Evolutionary conservation across 2,329 filamentous ascomycete species (phyloP), one percentile per base, ranked within the genome.

Genomic region (Neofusicoccum laricinum): DNA sequence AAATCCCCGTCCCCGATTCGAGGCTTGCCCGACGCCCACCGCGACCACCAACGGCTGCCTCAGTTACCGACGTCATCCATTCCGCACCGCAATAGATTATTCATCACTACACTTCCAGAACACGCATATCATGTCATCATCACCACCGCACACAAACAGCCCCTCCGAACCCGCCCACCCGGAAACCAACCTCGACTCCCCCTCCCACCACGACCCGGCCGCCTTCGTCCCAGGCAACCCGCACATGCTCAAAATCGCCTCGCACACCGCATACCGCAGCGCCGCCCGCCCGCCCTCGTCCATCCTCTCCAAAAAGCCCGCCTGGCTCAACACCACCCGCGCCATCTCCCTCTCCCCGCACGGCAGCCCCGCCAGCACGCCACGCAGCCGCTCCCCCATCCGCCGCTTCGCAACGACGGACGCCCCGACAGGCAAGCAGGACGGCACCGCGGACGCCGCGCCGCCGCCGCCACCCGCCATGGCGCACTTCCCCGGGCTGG

Each of bases 401-500:
- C 38, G 38, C 36, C 38, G 51, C 3, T 25, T 55, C 15, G 25
- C 40, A 12, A 17, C 21, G 10, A 34, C 10, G 5, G 5, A 1
- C 5, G 43, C n/a, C 64, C 67, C 66, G 59, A 64, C 65, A 3
- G 74, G 73, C 1, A 74, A 75, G 64, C 64, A 70, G 48, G 66
- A 68, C 3, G 17, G 34, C 14, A 12, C 12, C 19, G 34, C 15
- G 63, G 61, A 74, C 25, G 49, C n/a, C n/a, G n/a, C n/a, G n/a
- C n/a, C 67, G 64, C 71, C 72, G 8, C 75, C 75, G 1, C 70
- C 70, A 51, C 75, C 76, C 34, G 71, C 87, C 68, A 88, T 89
- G 84, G 81, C 82, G n/a, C 85, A 87, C 73, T 87, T 89, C 67
- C 82, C 84, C 0, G 76, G 81, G 14, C 81, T 88, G 74, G 81